These are phyloP conservation scores for Coniosporium tulheliwenetii DNA, from an alignment of 2,329 filamentous ascomycete genomes.

Conservation along the genomic window DNA sequence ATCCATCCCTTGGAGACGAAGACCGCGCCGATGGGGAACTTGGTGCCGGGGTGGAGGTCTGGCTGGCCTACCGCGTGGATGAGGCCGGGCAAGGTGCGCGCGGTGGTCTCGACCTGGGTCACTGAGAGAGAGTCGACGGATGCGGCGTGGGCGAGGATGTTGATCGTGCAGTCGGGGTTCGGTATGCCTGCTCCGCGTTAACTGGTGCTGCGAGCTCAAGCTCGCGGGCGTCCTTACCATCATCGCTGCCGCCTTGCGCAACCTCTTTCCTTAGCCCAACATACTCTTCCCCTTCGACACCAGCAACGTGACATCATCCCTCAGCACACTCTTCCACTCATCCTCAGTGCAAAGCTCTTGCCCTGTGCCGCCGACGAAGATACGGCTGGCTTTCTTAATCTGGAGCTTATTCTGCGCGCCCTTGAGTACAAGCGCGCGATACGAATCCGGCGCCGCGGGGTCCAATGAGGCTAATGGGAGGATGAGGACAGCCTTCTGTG, in stretches of 20 bases:
- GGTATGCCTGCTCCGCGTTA: background rate
- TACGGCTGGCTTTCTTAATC: conserved; percentile 12
- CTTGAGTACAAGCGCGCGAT: conserved; percentile 13
- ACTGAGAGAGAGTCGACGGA: conserved; percentile 14
- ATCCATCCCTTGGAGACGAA: conserved; percentile 19
- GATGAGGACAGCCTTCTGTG: conserved; percentile 13
- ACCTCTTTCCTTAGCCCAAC: conserved; percentile 12
- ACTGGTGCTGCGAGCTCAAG: background rate
- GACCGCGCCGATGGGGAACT: conserved; percentile 21
- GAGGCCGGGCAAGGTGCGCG: conserved; percentile 17
- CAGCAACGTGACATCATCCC: conserved; percentile 13
- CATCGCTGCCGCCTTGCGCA: conserved; percentile 2
- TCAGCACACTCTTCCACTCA: conserved; percentile 12
- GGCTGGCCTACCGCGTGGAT: conserved; percentile 18
- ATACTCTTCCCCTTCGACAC: conserved; percentile 17
- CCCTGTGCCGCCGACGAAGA: conserved; percentile 13
- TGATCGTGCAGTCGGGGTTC: conserved; percentile 8
- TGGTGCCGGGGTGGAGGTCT: conserved; percentile 20
- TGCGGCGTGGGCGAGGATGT: conserved; percentile 13
- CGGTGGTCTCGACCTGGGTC: conserved; percentile 15
- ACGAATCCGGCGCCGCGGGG: conserved; percentile 7
- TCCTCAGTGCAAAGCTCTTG: conserved; percentile 12
- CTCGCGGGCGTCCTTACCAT: conserved; percentile 6
- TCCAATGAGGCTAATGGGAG: conserved; percentile 10
- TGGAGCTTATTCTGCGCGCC: conserved; percentile 15